phyloP scores from a whole-genome alignment of 2,329 filamentous ascomycete genomes.

The Xylogone sp. region DNA sequence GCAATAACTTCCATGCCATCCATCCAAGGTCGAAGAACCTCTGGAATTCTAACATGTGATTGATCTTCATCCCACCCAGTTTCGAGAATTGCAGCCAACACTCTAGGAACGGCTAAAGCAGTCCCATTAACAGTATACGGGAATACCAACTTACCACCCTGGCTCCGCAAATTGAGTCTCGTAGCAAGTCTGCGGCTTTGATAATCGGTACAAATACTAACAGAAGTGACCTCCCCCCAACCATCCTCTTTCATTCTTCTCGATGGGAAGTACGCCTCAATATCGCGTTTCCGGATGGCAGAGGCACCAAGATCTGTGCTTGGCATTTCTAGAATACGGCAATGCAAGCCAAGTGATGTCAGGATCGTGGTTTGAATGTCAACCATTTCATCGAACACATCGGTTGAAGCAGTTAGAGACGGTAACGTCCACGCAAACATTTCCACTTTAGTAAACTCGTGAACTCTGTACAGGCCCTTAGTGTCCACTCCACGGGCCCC shows the following conservation, averaged over 20 bases:
- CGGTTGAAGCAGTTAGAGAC: constrained; percentile 42
- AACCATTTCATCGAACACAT: constrained; percentile 80
- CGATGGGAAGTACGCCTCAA: constrained; percentile 91
- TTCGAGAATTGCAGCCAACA: constrained; percentile 85
- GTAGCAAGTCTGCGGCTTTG: constrained; percentile 82
- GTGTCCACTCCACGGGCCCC: constrained; percentile 86
- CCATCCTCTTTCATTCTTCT: constrained; percentile 62
- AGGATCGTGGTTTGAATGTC: constrained; percentile 84
- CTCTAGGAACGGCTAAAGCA: constrained; percentile 83
- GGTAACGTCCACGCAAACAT: constrained; percentile 88
- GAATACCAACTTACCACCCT: constrained; percentile 58
- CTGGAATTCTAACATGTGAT: constrained; percentile 68
- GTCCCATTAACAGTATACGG: constrained; percentile 94
- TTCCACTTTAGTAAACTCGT: constrained; percentile 98
- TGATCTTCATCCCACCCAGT: constrained; percentile 78
- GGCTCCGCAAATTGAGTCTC: constrained; percentile 52
- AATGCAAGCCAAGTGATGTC: constrained; percentile 71
- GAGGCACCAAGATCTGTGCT: constrained; percentile 83
- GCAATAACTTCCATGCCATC: constrained; percentile 66
- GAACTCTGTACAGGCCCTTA: constrained; percentile 92
- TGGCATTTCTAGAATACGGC: constrained; percentile 91
- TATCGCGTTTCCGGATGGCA: constrained; percentile 82
- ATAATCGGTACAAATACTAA: constrained; percentile 92
- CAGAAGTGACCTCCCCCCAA: constrained; percentile 91
- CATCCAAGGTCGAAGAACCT: constrained; percentile 82